A percentile compares a stretch with the other conserved stretches of the same genome.
Conservation (phyloP, 495 filamentous ascomycete genomes). For the Annulohypoxylon stygium region DNA sequence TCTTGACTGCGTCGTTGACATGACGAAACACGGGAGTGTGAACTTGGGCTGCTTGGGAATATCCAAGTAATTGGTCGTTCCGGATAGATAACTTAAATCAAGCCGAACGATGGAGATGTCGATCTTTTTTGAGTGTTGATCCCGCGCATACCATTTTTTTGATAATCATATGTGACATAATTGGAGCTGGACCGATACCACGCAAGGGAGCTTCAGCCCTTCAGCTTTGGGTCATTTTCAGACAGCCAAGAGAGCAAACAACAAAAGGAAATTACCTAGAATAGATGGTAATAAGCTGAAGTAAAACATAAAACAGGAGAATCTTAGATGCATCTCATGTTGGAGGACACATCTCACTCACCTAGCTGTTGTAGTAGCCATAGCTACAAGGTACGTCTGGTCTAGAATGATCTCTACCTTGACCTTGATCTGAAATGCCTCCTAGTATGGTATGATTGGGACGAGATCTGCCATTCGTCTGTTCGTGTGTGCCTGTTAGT, state of each 20-base stretch:
- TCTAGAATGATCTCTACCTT: background rate
- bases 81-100: conserved; percentile 7
- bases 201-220: conserved; percentile 8
- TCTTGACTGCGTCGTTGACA: conserved; percentile 12
- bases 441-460: conserved; percentile 19
- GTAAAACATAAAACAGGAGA: background rate
- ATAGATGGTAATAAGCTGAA: background rate
- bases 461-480: conserved; percentile 11
- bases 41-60: background rate
- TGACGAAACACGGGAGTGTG: background rate
- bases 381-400: too few species aligned
- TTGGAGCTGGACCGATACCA: background rate
- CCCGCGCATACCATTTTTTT: background rate
- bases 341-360: background rate
- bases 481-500: conserved; percentile 3
- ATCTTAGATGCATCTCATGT: background rate
- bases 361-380: too few species aligned
- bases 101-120: conserved; percentile 4
- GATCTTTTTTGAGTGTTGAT: conserved; percentile 1
- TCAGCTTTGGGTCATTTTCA: background rate
- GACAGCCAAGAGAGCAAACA: background rate
- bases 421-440: conserved; percentile 21
- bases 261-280: background rate
- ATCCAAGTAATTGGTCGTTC: background rate
- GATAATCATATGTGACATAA: conserved; percentile 2